A percentile compares a stretch with the other conserved stretches of the same genome.
These are phyloP conservation scores for Nakazawaea pomicola DNA, from an alignment of 805 yeast genomes.

Conservation along the genomic window DNA sequence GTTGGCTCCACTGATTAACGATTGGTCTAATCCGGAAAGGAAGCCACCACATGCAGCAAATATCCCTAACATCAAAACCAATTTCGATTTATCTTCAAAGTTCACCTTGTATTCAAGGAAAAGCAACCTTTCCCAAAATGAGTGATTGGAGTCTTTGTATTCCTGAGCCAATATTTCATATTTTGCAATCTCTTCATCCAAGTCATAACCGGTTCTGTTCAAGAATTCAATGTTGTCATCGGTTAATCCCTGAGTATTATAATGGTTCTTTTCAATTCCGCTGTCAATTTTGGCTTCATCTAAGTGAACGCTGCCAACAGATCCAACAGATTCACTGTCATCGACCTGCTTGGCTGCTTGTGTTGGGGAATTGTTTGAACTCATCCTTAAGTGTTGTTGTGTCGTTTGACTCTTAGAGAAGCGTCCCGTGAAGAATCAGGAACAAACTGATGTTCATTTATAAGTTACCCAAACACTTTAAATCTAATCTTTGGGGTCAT, in stretches of 20 bases:
- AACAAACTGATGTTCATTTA: too few species aligned
- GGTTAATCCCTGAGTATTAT: slow-evolving; percentile 3
- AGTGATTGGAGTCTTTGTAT: slow-evolving; percentile 22
- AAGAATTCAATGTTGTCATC: slow-evolving; percentile 6
- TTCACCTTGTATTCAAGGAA: slow-evolving; percentile 32
- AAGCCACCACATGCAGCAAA: slow-evolving; percentile 63
- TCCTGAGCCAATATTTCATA: slow-evolving; percentile 28
- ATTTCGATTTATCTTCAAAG: slow-evolving; percentile 39
- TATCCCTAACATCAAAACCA: slow-evolving; percentile 44
- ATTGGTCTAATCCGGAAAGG: slow-evolving; percentile 64
- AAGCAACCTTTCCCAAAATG: slow-evolving; percentile 33
- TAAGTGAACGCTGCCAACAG: neutral
- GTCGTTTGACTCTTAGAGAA: too few species aligned
- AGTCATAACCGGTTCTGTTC: slow-evolving; percentile 22
- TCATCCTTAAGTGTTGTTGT: too few species aligned
- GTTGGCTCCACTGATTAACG: slow-evolving; percentile 62
- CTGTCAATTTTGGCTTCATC: neutral
- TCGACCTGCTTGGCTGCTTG: neutral
- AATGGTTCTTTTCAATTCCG: neutral
- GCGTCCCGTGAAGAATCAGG: too few species aligned
- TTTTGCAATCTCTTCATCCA: slow-evolving; percentile 31
- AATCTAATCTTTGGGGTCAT: too few species aligned
- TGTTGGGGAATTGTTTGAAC: neutral
- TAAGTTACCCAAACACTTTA: too few species aligned
- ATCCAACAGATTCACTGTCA: neutral